Conservation (phyloP, 2,329 filamentous ascomycete genomes). For the Thielaviopsis ethacetica region DNA sequence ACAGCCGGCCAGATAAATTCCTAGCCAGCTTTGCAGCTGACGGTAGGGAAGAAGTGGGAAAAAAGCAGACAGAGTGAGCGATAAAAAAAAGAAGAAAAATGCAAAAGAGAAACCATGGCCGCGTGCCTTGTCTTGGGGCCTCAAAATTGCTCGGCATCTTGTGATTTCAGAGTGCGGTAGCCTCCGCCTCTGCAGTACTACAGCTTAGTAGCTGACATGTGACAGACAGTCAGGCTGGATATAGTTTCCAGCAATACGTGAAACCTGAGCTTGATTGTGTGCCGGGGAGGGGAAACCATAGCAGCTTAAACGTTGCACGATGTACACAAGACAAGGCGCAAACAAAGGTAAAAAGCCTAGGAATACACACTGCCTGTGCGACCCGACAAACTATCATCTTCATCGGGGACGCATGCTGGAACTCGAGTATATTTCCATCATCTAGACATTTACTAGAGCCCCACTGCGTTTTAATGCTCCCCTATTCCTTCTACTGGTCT, state of each 20-base stretch:
- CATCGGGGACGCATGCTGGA: background rate
- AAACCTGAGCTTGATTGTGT: background rate
- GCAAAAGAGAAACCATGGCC: background rate
- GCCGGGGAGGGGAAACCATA: too few relatives aligned
- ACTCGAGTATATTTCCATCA: background rate
- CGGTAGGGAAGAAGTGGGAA: too few relatives aligned
- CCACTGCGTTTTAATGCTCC: background rate
- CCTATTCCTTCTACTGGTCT: background rate
- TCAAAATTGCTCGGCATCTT: background rate
- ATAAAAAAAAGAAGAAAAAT: background rate
- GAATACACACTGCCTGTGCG: too few relatives aligned
- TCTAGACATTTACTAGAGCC: background rate
- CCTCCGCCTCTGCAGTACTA: background rate
- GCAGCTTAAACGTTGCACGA: too few relatives aligned
- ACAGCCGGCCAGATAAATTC: background rate
- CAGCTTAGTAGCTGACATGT: background rate
- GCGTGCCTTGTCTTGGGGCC: background rate
- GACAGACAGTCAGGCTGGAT: background rate
- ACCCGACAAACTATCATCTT: too few relatives aligned
- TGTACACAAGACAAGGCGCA: too few relatives aligned
- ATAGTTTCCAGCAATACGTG: too few relatives aligned
- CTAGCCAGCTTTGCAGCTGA: background rate
- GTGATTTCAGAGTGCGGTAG: background rate
- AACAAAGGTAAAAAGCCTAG: too few relatives aligned
- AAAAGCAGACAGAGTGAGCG: background rate